phyloP scores from a whole-genome alignment of 257 asterid genomes.

The Cynanchum wilfordii region DNA sequence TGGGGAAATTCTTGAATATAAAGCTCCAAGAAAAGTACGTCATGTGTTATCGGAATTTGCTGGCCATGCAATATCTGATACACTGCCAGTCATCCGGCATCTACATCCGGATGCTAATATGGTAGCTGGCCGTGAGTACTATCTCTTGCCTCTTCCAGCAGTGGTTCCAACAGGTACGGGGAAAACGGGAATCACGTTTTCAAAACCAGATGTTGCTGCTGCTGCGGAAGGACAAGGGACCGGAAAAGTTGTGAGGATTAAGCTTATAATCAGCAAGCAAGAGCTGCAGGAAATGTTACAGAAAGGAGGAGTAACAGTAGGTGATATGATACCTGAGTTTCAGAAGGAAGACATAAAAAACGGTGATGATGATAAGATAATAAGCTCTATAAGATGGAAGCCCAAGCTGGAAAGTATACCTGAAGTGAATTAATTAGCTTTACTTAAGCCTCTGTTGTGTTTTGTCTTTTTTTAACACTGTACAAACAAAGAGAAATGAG shows the following conservation, averaged over 20 bases:
- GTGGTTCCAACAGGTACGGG: slow-evolving; percentile 19
- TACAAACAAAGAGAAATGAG: neutral
- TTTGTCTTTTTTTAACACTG: neutral
- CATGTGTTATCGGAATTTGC: slow-evolving; percentile 45
- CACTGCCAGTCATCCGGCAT: slow-evolving; percentile 39
- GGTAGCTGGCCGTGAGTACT: slow-evolving; percentile 47
- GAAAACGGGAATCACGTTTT: slow-evolving; percentile 34
- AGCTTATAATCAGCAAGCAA: slow-evolving; percentile 63
- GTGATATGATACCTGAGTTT: slow-evolving; percentile 32
- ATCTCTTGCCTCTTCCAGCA: slow-evolving; percentile 51
- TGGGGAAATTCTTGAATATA: slow-evolving; percentile 64
- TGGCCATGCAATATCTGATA: slow-evolving; percentile 58
- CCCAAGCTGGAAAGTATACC: slow-evolving; percentile 40
- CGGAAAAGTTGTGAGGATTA: slow-evolving; percentile 56
- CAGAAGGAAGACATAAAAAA: slow-evolving; percentile 21
- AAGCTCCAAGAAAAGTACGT: slow-evolving; percentile 48
- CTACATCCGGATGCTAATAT: slow-evolving; percentile 47
- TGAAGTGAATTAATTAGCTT: slow-evolving; percentile 34
- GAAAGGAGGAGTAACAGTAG: slow-evolving; percentile 43
- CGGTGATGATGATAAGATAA: slow-evolving; percentile 11
- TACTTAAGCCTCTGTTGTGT: neutral
- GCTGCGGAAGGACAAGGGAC: slow-evolving; percentile 20
- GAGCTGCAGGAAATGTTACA: slow-evolving; percentile 56
- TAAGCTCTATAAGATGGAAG: slow-evolving; percentile 15
- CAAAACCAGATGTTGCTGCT: slow-evolving; percentile 37